Evolutionary conservation across 2,329 filamentous ascomycete species (phyloP), one percentile per base, ranked within the genome.

Genomic region (Salinomyces thailandicus): DNA sequence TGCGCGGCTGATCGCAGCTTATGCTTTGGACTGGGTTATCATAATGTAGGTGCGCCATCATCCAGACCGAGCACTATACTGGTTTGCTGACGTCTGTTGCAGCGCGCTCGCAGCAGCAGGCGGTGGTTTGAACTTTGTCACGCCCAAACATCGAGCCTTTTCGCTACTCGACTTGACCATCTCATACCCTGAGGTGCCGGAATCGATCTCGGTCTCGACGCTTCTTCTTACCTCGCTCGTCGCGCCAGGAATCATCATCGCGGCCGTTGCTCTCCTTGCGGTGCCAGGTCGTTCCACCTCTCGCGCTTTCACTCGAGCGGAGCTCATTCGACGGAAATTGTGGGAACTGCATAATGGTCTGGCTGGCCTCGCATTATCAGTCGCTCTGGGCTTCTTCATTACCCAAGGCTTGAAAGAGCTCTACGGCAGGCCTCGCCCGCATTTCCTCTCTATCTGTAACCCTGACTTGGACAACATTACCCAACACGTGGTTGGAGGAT

Each of bases 261-360:
- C 81, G 34, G 24, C 85, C 35, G 71, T 89, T 39, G 75, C 75
- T 27, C 60, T 93, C n/a, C 40, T 75, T 7, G 61, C 89, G 47
- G 76, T 91, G 1, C 85, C 85, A 1, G 84, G 82, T 3, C 71
- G 34, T 5, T 79, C 77, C 1, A 76, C 79, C 1, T 71, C 22
- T 12, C 18, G 33, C 2, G 34, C 37, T 2, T 11, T 36, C 2
- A 38, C 42, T 8, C 37, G 47, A 13, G 60, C 70, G 3, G 61
- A 84, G 36, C 68, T 87, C 30, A 86, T 84, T 77, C 75, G 74
- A 55, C 73, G 84, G 46, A 94, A 91, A 62, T 59, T 94, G 1
- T 95, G 89, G 86, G 87, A 95, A 59, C 77, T 84, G 58, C 85
- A 95, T 55, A 58, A 76, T 2, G 86, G 84, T 40, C 85, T 81